Evolutionary conservation across 352 stramenopile species (phyloP), one percentile per base, ranked within the genome.

Genomic region (Phytophthora agathidicida): DNA sequence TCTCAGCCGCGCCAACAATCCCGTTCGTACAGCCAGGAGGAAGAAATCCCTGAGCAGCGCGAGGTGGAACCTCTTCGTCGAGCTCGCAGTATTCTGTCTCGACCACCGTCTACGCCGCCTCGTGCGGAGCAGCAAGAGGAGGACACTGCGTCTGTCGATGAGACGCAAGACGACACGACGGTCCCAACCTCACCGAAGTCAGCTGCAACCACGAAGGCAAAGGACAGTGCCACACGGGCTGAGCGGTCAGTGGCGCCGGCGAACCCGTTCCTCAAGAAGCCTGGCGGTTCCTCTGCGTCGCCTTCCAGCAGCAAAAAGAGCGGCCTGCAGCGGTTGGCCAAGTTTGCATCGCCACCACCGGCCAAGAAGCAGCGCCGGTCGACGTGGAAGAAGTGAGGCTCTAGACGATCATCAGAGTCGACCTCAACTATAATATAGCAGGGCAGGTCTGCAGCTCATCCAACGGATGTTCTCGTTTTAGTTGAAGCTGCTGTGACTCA

Each of bases 211-310:
- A 27, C 30, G 17, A 69, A 62, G 37, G 41, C 30, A n/a, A 69
- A 62, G 37, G 41, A 5, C 26, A 71, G 35, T 23, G 32, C 20
- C n/a, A 23, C 39, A 7, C 32, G 20, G 37, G 41, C 64, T n/a
- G 72, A 86, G 47, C 65, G 67, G 20, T 86, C 77, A 0, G 72
- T 88, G 30, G 77, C 77, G 22, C 82, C 82, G 3, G 62, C 71
- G 16, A 92, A 92, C 49, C 82, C 82, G 58, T 92, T 92, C 42
- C 43, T 92, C 14, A 91, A 89, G 58, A 89, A 88, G 24, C 50
- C 82, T 6, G 37, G 33, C 2, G 36, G 24, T 13, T 68, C 50
- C 4, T 39, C 49, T 8, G 45, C 58, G 2, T 65, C 62, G 0
- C 48, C 51, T 7, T 60, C 63, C 23, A 17, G 10, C 48, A 38